These are phyloP conservation scores for Backusella tuberculispora DNA, from an alignment of 192 early-diverging fungal genomes.

Conservation along the genomic window DNA sequence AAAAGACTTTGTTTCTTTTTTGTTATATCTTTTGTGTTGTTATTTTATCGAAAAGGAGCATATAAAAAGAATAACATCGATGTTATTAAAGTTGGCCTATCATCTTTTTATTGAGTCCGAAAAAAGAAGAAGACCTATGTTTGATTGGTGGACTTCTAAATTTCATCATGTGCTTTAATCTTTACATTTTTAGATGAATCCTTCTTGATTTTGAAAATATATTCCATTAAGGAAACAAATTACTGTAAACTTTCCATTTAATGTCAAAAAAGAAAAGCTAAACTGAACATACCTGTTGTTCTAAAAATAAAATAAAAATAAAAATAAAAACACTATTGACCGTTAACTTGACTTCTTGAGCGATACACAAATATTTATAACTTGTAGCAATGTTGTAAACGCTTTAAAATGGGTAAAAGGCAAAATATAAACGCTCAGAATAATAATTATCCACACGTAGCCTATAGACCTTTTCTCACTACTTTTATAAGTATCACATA, in stretches of 20 bases:
- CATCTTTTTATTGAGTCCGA: not conserved
- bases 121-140: not conserved
- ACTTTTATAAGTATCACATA: not conserved
- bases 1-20: not conserved
- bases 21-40: not conserved
- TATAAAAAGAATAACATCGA: not conserved
- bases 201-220: conserved; percentile 7
- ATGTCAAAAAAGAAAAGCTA: no score
- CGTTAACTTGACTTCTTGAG: no score
- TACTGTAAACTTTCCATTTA: not conserved
- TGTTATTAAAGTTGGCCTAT: not conserved
- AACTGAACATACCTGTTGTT: no score
- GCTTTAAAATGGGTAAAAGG: no score
- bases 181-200: not conserved
- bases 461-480: no score
- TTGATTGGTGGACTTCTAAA: not conserved
- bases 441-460: no score
- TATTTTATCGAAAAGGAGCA: no score
- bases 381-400: no score
- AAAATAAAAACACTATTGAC: no score
- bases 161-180: conserved; percentile 4
- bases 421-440: no score
- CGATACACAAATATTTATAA: no score
- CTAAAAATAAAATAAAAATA: no score
- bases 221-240: not conserved